Percentiles rank a stretch among this genome's conserved stretches.
These are phyloP conservation scores for Colletotrichum ledebouriae DNA, from an alignment of 2,329 filamentous ascomycete genomes.

Conservation along the genomic window DNA sequence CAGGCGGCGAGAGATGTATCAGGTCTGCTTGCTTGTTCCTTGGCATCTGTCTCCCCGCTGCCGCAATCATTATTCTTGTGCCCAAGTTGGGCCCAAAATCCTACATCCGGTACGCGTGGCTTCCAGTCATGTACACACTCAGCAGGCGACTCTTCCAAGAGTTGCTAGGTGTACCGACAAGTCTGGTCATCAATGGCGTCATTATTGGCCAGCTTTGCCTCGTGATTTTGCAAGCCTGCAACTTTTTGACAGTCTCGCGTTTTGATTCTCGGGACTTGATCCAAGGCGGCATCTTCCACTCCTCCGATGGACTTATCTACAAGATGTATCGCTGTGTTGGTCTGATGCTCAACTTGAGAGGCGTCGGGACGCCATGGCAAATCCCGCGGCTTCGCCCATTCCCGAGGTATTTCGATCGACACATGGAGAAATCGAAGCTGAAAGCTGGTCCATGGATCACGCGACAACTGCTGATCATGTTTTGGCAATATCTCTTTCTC, in stretches of 20 bases:
- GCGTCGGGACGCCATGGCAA: neutral
- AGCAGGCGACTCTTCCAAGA: neutral
- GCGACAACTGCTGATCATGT: neutral
- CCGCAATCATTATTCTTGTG: neutral
- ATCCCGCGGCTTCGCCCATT: neutral
- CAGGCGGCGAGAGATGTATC: too few relatives aligned
- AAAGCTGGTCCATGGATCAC: neutral
- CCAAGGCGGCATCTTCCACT: neutral
- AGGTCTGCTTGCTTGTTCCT: neutral
- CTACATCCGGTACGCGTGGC: neutral
- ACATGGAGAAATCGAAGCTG: neutral
- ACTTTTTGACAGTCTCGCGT: neutral
- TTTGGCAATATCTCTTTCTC: constrained; percentile 2
- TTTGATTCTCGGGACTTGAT: neutral
- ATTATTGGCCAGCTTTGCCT: neutral
- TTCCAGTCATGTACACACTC: neutral
- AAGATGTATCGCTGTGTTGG: neutral
- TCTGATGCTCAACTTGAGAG: neutral
- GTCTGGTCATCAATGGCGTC: neutral
- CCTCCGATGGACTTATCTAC: neutral
- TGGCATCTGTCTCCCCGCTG: neutral
- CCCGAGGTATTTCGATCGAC: neutral
- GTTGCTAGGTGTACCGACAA: neutral
- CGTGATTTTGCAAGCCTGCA: neutral
- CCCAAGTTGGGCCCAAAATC: neutral